A percentile compares a stretch with the other conserved stretches of the same genome.
phyloP scores from a whole-genome alignment of 2,329 filamentous ascomycete species.

The Botrytis elliptica region DNA sequence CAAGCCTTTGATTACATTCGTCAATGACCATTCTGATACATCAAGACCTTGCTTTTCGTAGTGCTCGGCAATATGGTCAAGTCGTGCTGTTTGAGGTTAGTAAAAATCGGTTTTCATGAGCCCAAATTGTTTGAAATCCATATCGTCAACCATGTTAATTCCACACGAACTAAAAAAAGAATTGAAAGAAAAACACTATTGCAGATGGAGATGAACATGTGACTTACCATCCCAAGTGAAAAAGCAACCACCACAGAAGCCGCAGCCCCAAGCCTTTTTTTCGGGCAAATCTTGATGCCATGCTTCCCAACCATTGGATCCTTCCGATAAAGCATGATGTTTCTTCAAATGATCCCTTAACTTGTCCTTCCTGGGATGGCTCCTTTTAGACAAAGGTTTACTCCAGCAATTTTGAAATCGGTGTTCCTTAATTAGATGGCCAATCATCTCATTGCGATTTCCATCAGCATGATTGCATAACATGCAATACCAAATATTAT shows the following conservation, averaged over 20 bases:
- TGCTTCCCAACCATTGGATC: conserved; percentile 24
- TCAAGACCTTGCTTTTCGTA: conserved; percentile 28
- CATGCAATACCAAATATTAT: conserved; percentile 25
- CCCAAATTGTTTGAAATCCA: not conserved
- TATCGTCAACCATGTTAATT: not conserved
- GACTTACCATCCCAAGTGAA: conserved; percentile 32
- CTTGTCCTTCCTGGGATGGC: conserved; percentile 30
- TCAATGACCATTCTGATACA: conserved; percentile 26
- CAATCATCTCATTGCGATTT: conserved; percentile 22
- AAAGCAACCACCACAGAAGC: conserved; percentile 29
- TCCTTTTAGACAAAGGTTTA: conserved; percentile 22
- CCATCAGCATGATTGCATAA: conserved; percentile 24
- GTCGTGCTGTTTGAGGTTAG: conserved; percentile 24
- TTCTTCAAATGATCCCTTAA: conserved; percentile 31
- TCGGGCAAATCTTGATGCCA: conserved; percentile 27
- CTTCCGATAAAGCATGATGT: conserved; percentile 26
- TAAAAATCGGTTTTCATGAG: not conserved
- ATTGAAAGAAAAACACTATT: not conserved
- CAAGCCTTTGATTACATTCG: conserved; percentile 30
- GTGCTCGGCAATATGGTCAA: conserved; percentile 32
- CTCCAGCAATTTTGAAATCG: conserved; percentile 26
- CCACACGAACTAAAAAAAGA: not conserved
- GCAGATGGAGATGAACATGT: not conserved
- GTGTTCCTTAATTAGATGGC: conserved; percentile 27
- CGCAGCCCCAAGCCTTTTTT: conserved; percentile 33